Percentiles rank a stretch among this genome's conserved stretches.
These are phyloP conservation scores for Sporothrix pallida DNA, from an alignment of 2,329 filamentous ascomycete genomes.

Conservation along the genomic window DNA sequence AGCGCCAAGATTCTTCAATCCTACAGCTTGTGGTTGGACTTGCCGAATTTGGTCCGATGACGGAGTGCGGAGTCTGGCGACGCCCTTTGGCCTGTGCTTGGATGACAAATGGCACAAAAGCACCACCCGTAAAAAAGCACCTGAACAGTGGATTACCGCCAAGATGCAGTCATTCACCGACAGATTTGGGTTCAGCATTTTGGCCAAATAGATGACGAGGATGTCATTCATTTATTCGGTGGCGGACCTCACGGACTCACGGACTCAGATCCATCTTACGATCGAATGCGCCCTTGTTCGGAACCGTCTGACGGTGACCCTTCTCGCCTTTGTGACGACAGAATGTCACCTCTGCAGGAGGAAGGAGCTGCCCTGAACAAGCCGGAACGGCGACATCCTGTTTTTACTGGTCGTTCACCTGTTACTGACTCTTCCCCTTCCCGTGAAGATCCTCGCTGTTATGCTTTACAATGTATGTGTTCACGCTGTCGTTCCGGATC, in stretches of 20 bases:
- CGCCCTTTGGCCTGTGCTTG: neutral
- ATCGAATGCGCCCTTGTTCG: neutral
- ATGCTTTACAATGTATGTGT: too few relatives aligned
- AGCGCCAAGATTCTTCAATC: too few relatives aligned
- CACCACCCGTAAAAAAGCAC: neutral
- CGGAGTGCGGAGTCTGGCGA: neutral
- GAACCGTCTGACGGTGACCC: neutral
- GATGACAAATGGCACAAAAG: neutral
- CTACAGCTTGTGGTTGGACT: neutral
- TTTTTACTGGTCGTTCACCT: neutral
- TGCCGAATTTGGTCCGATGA: slow-evolving; percentile 19
- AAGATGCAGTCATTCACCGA: neutral
- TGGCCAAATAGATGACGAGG: neutral
- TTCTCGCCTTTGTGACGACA: too few relatives aligned
- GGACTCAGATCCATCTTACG: neutral
- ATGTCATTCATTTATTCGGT: neutral
- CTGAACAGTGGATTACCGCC: neutral
- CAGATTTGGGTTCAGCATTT: too few relatives aligned
- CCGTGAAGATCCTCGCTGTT: neutral
- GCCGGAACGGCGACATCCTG: neutral
- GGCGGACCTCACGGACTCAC: neutral
- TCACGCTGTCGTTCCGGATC: too few relatives aligned
- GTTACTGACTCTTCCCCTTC: neutral
- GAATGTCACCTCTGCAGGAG: too few relatives aligned
- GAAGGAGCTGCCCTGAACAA: neutral